Base-by-base conservation (phyloP, 2,329 filamentous ascomycete genomes). In the Pestalotiopsis sp. region DNA sequence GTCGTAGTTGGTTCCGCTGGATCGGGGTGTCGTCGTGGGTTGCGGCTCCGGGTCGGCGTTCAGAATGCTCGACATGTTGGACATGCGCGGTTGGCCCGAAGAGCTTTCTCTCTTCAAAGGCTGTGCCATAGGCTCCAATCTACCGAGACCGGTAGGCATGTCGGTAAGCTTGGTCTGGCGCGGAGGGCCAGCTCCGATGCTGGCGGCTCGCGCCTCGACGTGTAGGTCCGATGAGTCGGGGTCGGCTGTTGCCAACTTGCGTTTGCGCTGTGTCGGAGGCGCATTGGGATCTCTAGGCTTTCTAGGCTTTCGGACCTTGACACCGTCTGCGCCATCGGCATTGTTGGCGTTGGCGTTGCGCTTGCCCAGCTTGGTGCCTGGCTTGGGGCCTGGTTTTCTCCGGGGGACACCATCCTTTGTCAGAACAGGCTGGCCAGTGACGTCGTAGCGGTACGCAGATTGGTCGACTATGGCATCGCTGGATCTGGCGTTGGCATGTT, bases 1-100 rank as follows among this genome's bases (percentile, higher is more conserved):
- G 79, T 98, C 95, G 81, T 96, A 98, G 75, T 92, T 94, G 76
- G 94, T 93, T 58, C 94, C 92, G 75, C 92, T 92, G 14, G 91
- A 90, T 64, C 91, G 84, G 63, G 85, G 82, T 9, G 82, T 76
- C 58, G 82, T 70, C 71, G 80, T 71, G 82, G 84, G 74, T 68
- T 85, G 80, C 66, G 84, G 81, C 13, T 78, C 71, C n/a, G 80
- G 82, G 72, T 86, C 86, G 69, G 84, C 84, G 71, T 89, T 90
- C 39, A 89, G 78, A 62, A 89, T 86, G 73, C 78, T 89, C 70
- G 84, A 84, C 85, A 89, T 89, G 66, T 64, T 70, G 14, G 68
- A 69, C n/a, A 69, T 31, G 25, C 68, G 68, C 20, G 65, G 66
- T 17, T 69, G 27, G 84, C 82, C 2, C 82, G 83, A 70, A 81